These are phyloP conservation scores for Colletotrichum liaoningense DNA, from an alignment of 2,329 filamentous ascomycete genomes.

Conservation along the genomic window DNA sequence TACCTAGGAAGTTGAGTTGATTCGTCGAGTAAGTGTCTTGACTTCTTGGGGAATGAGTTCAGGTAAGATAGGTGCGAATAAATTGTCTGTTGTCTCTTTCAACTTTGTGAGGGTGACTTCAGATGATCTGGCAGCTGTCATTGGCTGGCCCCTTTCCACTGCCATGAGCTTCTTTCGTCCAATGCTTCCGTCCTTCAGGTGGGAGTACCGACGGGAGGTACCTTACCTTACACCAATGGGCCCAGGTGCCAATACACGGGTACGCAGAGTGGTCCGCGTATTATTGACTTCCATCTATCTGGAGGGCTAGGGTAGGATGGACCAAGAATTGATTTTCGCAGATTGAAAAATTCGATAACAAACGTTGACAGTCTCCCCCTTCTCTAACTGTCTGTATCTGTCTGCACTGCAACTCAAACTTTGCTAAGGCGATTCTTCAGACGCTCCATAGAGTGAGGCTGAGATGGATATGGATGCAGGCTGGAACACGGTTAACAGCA, in stretches of 20 bases:
- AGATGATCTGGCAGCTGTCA: conserved; percentile 10
- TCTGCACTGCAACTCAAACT: background rate
- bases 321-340: background rate
- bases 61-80: background rate
- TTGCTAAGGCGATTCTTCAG: background rate
- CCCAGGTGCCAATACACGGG: background rate
- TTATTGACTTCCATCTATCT: background rate
- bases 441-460: background rate
- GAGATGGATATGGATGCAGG: background rate
- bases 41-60: background rate
- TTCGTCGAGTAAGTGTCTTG: background rate
- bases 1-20: background rate
- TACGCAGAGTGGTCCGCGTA: background rate
- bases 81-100: conserved; percentile 9
- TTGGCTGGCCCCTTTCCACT: conserved; percentile 4
- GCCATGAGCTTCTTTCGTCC: conserved; percentile 12
- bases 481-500: background rate
- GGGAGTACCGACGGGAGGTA: too few relatives aligned
- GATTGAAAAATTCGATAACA: background rate
- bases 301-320: background rate
- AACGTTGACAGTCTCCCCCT: background rate
- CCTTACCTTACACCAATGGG: background rate
- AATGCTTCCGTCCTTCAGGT: conserved; percentile 4
- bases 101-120: background rate
- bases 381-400: background rate